Conservation (phyloP, 768 basidiomycete species). For the Naematelia encephala region DNA sequence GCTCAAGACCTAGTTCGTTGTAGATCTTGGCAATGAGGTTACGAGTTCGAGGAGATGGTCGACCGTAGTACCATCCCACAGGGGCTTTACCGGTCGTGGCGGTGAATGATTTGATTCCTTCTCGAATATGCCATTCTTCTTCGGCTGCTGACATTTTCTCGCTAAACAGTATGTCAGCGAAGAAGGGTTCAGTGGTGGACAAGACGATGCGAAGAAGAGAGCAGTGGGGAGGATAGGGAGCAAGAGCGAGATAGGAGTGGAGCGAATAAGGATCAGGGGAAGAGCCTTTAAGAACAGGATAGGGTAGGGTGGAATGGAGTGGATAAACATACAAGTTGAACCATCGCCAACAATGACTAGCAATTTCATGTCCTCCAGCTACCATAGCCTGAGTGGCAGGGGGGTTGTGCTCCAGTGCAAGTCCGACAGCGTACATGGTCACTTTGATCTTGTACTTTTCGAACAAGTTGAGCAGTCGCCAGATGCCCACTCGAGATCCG, state of each 20-base stretch:
- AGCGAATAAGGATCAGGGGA: too few species aligned
- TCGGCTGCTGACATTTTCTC: constrained; percentile 10
- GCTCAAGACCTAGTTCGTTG: constrained; percentile 13
- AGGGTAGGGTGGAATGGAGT: not conserved
- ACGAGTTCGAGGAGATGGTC: constrained; percentile 12
- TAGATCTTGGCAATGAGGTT: constrained; percentile 17
- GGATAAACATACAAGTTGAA: constrained; percentile 12
- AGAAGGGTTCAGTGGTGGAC: too few species aligned
- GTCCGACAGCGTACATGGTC: constrained; percentile 19
- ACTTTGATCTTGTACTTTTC: constrained; percentile 14
- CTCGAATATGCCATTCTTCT: constrained; percentile 16
- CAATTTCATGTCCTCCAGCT: constrained; percentile 15
- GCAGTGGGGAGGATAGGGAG: too few species aligned
- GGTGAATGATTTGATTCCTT: constrained; percentile 13
- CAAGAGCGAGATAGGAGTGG: too few species aligned
- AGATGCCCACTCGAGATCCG: constrained; percentile 17
- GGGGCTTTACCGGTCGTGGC: constrained; percentile 13
- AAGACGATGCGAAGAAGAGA: too few species aligned
- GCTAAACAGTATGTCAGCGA: not conserved
- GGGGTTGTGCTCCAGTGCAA: constrained; percentile 11
- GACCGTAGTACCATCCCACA: constrained; percentile 23
- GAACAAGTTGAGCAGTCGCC: constrained; percentile 17
- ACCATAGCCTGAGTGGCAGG: constrained; percentile 8
- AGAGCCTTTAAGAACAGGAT: too few species aligned
- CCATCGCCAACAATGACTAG: constrained; percentile 18